Evolutionary conservation across 768 basidiomycete species (phyloP).

Genomic region (Amanita polypyramis): DNA sequence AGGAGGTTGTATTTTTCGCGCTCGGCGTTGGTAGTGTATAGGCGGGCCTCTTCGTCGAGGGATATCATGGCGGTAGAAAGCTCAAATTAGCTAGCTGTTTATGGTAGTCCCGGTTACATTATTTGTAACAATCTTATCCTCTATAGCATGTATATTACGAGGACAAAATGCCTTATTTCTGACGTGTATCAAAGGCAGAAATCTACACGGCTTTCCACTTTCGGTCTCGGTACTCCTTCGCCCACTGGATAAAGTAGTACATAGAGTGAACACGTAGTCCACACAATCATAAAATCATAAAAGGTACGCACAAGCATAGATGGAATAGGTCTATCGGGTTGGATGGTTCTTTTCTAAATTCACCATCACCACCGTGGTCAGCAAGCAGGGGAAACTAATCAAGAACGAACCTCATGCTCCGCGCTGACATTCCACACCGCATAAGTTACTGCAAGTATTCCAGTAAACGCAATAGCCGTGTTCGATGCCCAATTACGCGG

Average conservation of each 20-base stretch:
- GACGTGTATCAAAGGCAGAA: background rate
- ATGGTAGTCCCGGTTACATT: too few relatives aligned
- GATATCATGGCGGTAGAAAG: slow-evolving; percentile 49
- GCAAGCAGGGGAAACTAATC: background rate
- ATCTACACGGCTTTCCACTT: background rate
- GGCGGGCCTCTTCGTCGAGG: slow-evolving; percentile 86
- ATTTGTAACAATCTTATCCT: too few relatives aligned
- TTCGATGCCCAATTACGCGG: slow-evolving; percentile 86
- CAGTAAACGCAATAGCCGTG: slow-evolving; percentile 63
- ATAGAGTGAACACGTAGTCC: background rate
- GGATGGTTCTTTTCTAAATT: slow-evolving; percentile 42
- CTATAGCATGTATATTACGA: too few relatives aligned
- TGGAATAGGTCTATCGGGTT: slow-evolving; percentile 64
- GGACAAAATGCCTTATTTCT: background rate
- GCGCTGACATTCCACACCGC: slow-evolving; percentile 64
- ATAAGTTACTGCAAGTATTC: slow-evolving; percentile 58
- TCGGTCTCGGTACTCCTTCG: slow-evolving; percentile 22
- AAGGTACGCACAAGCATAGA: slow-evolving; percentile 56
- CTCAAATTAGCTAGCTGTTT: too few relatives aligned
- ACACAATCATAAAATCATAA: background rate
- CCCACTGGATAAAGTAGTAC: slow-evolving; percentile 17
- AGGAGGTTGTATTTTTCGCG: slow-evolving; percentile 82
- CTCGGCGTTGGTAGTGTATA: slow-evolving; percentile 82
- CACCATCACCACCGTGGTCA: slow-evolving; percentile 1
- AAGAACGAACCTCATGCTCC: slow-evolving; percentile 60